phyloP scores from a whole-genome alignment of 176 grass and related monocot species.

The Oryza australiensis region DNA sequence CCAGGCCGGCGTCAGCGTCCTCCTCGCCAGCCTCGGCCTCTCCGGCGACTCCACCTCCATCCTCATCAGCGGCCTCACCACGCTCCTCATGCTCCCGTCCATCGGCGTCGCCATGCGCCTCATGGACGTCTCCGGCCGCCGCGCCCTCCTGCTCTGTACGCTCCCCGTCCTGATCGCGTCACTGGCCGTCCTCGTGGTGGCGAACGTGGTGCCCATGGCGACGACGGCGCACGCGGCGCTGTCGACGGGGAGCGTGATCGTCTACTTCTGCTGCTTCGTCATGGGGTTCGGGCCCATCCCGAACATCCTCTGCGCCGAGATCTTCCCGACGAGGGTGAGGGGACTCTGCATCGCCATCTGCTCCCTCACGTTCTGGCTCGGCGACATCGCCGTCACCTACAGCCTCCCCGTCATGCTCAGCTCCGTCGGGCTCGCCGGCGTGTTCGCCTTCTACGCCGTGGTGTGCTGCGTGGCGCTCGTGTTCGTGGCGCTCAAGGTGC shows the following conservation, averaged over 20 bases:
- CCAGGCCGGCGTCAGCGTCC: conserved; percentile 81
- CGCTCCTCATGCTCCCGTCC: conserved; percentile 76
- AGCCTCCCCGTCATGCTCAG: conserved; percentile 68
- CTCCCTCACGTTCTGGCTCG: conserved; percentile 78
- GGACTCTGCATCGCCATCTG: conserved; percentile 79
- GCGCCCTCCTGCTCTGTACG: conserved; percentile 64
- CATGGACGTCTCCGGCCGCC: conserved; percentile 79
- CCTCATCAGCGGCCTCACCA: conserved; percentile 69
- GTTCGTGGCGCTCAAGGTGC: conserved; percentile 71
- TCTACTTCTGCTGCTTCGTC: conserved; percentile 88
- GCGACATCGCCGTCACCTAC: conserved; percentile 80
- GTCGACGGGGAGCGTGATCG: conserved; percentile 62
- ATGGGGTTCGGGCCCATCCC: conserved; percentile 93
- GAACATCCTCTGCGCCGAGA: conserved; percentile 86
- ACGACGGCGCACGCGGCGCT: conserved; percentile 55
- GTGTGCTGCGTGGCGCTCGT: conserved; percentile 63
- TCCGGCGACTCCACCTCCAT: conserved; percentile 72
- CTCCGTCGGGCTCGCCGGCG: conserved; percentile 54
- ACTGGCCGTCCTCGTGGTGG: conserved; percentile 49
- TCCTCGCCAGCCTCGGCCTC: conserved; percentile 49
- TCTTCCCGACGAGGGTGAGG: conserved; percentile 71
- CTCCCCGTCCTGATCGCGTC: conserved; percentile 64
- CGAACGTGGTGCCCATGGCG: conserved; percentile 47
- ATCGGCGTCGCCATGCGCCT: conserved; percentile 85
- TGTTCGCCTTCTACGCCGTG: conserved; percentile 66